phyloP scores from a whole-genome alignment of 495 filamentous ascomycete genomes.

The Xylaria flabelliformis region DNA sequence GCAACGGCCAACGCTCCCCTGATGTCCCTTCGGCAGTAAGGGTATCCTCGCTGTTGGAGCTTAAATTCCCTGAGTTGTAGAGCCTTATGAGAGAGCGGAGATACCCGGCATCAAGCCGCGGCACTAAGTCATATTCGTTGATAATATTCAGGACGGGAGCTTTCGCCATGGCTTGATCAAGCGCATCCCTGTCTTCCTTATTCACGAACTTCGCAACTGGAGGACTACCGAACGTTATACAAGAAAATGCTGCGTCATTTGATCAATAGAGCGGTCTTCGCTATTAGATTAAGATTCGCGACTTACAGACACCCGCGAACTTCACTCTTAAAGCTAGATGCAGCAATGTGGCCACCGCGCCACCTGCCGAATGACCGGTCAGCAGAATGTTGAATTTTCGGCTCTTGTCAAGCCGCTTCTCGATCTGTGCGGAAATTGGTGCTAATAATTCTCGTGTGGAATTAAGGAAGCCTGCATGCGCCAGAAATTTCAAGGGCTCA shows the following conservation, averaged over 20 bases:
- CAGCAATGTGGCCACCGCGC: background rate
- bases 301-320: background rate
- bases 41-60: background rate
- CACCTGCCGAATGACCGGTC: background rate
- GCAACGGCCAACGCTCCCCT: background rate
- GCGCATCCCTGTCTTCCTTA: background rate
- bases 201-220: background rate
- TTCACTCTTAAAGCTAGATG: background rate
- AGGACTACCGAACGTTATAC: background rate
- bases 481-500: background rate
- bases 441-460: background rate
- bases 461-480: slow-evolving; percentile 3
- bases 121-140: slow-evolving; percentile 2
- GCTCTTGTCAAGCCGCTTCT: slow-evolving; percentile 1
- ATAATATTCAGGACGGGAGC: background rate
- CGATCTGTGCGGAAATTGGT: background rate
- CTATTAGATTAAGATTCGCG: background rate
- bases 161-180: background rate
- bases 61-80: background rate
- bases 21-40: background rate
- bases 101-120: slow-evolving; percentile 7
- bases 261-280: background rate
- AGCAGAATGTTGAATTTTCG: background rate
- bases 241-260: background rate
- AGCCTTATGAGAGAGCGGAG: background rate